Evolutionary conservation across 345 rosid genomes (phyloP).

Genomic region (Gossypium bickii): DNA sequence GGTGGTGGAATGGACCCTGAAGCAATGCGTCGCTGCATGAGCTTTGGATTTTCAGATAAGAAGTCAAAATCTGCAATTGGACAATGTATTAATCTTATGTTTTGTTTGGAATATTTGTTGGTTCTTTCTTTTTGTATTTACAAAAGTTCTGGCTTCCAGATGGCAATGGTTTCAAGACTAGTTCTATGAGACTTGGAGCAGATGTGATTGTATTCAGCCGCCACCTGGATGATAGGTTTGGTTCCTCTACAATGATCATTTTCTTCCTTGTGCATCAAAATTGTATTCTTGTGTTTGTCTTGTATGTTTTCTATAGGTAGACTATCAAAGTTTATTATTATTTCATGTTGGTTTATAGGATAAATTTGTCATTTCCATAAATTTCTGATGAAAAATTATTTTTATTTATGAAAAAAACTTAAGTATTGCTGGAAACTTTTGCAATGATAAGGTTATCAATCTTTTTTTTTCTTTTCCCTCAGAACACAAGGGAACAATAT

Average conservation of each 20-base stretch:
- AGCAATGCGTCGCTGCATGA: slow-evolving; percentile 80
- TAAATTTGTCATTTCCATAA: background rate
- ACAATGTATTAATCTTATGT: slow-evolving; percentile 49
- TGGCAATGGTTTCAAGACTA: slow-evolving; percentile 98
- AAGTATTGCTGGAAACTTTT: background rate
- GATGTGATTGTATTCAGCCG: slow-evolving; percentile 92
- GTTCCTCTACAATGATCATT: slow-evolving; percentile 8
- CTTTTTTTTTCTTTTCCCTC: background rate
- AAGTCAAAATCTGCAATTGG: slow-evolving; percentile 72
- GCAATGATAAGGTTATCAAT: background rate
- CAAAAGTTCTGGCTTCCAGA: slow-evolving; percentile 48
- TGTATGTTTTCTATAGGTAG: slow-evolving; percentile 1
- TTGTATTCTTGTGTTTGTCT: background rate
- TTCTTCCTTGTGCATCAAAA: slow-evolving; percentile 1
- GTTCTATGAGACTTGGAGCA: slow-evolving; percentile 96
- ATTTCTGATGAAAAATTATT: background rate
- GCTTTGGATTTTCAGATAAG: slow-evolving; percentile 96
- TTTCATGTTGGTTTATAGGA: slow-evolving; percentile 1
- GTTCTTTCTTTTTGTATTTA: slow-evolving; percentile 16
- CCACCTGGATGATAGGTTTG: slow-evolving; percentile 56
- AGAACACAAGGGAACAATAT: background rate
- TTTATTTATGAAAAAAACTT: background rate
- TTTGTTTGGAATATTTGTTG: slow-evolving; percentile 16
- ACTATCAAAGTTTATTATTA: background rate
- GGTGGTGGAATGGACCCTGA: slow-evolving; percentile 98